phyloP scores from a whole-genome alignment of 768 basidiomycete species.

The Mycena galericulata region DNA sequence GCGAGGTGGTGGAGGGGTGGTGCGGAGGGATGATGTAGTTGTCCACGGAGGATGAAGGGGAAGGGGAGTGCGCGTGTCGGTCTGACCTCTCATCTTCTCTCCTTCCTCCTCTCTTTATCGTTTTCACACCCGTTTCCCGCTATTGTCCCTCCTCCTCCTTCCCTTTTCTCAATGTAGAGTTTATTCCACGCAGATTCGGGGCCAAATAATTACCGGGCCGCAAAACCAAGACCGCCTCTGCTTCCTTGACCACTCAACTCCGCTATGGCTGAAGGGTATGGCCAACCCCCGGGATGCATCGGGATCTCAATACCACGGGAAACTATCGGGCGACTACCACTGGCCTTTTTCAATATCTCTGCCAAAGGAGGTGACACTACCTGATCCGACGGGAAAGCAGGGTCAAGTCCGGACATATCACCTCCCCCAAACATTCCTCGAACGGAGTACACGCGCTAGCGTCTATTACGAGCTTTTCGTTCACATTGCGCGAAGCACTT shows the following conservation, averaged over 20 bases:
- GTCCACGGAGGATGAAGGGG: too few relatives aligned
- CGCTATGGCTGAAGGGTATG: conserved; percentile 34
- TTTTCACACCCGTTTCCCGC: too few relatives aligned
- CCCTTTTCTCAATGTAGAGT: background rate
- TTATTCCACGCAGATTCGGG: conserved; percentile 16
- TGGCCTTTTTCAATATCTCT: conserved; percentile 56
- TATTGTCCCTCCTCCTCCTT: too few relatives aligned
- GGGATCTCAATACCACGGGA: conserved; percentile 42
- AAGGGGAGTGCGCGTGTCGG: too few relatives aligned
- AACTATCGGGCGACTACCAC: conserved; percentile 48
- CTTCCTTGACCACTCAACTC: conserved; percentile 32
- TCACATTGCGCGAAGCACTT: conserved; percentile 50
- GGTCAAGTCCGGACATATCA: conserved; percentile 30
- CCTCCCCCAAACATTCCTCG: conserved; percentile 51
- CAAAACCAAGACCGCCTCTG: background rate
- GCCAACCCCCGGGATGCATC: conserved; percentile 9
- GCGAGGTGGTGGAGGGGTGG: too few relatives aligned
- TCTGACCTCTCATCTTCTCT: too few relatives aligned
- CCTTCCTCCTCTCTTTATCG: too few relatives aligned
- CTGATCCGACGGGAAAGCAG: conserved; percentile 18
- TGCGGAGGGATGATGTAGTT: too few relatives aligned
- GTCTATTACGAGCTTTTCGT: conserved; percentile 53
- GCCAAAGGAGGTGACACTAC: conserved; percentile 45
- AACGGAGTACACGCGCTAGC: conserved; percentile 45
- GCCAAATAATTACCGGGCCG: conserved; percentile 27